Percentiles rank a stretch among this genome's conserved stretches.
Conservation (phyloP, 352 stramenopile genomes). For the Globisporangium recalcitrans region DNA sequence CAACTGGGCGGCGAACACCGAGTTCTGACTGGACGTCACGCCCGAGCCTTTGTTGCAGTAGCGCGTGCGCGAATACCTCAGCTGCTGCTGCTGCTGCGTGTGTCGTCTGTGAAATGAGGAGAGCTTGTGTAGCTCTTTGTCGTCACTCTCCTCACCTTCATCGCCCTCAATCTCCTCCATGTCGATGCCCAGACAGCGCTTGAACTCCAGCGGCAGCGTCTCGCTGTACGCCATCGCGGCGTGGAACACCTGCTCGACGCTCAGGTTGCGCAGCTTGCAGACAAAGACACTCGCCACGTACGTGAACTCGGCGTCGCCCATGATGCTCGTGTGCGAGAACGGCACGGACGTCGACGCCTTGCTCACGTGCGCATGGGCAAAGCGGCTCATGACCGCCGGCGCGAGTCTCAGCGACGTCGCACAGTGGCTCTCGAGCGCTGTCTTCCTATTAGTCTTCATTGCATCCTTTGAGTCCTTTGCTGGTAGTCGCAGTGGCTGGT, state of each 20-base stretch:
- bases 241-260: constrained; percentile 27
- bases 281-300: constrained; percentile 50
- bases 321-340: constrained; percentile 55
- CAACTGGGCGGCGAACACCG: constrained; percentile 27
- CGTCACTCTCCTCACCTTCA: too few relatives aligned
- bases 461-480: constrained; percentile 10
- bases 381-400: constrained; percentile 34
- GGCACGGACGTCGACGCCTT: constrained; percentile 23
- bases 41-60: constrained; percentile 31
- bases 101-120: background rate
- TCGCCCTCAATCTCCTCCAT: constrained; percentile 17
- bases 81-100: too few relatives aligned
- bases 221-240: constrained; percentile 33
- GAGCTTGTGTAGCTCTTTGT: background rate
- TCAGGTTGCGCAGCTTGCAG: constrained; percentile 34
- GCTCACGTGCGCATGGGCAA: constrained; percentile 27
- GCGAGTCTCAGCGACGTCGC: constrained; percentile 26
- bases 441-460: too few relatives aligned
- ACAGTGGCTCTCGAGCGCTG: constrained; percentile 26
- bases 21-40: constrained; percentile 33
- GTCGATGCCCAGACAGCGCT: constrained; percentile 23
- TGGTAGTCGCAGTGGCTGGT: constrained; percentile 23
- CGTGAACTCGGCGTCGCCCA: constrained; percentile 37
- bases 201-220: constrained; percentile 29
- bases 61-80: constrained; percentile 28